Conservation (phyloP, 331 rosid genomes). For the Quercus phellos region DNA sequence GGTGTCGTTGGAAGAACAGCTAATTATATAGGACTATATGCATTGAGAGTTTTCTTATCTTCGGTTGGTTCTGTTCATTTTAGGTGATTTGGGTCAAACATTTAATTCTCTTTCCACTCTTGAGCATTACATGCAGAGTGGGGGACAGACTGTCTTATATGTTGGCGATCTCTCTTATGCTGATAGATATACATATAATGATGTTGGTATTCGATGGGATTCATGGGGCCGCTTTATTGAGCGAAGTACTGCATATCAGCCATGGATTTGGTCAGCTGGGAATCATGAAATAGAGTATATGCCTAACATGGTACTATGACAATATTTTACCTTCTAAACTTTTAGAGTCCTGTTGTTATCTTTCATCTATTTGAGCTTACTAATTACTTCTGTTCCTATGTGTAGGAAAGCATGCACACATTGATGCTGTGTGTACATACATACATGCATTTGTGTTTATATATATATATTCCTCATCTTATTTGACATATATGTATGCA, state of each 20-base stretch:
- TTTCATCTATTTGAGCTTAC: background rate
- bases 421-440: background rate
- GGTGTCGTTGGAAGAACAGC: background rate
- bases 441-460: background rate
- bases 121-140: slow-evolving; percentile 80
- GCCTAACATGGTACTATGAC: slow-evolving; percentile 66
- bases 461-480: background rate
- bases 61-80: slow-evolving; percentile 14
- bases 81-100: slow-evolving; percentile 99
- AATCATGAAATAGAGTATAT: slow-evolving; percentile 90
- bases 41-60: background rate
- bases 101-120: slow-evolving; percentile 89
- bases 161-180: slow-evolving; percentile 95
- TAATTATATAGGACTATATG: background rate
- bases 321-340: background rate
- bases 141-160: slow-evolving; percentile 72
- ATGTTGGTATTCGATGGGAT: slow-evolving; percentile 91
- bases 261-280: slow-evolving; percentile 92
- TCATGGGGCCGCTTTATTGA: slow-evolving; percentile 81
- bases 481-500: background rate
- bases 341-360: background rate
- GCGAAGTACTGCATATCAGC: slow-evolving; percentile 79
- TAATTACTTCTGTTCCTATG: background rate
- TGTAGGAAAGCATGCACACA: background rate
- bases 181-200: slow-evolving; percentile 66